Base-by-base conservation (phyloP, 2,329 filamentous ascomycete species). In the Aspergillus tamarii region DNA sequence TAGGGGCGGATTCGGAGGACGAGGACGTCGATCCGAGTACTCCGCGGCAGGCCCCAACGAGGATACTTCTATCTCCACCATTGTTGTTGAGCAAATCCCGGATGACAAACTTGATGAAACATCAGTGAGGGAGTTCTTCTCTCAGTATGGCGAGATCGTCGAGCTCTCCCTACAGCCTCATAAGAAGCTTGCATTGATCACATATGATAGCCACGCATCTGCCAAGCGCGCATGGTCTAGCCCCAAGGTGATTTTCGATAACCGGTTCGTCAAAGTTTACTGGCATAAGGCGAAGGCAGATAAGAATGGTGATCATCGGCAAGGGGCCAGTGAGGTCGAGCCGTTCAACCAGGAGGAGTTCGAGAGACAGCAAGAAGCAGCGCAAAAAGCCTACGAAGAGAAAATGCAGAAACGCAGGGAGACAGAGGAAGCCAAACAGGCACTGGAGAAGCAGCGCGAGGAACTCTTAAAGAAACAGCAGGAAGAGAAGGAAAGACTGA, bases 221-320 rank as follows among this genome's bases (percentile, higher is more conserved):
- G 87, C 87, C 10, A 81, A 80, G 63, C 78, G 78, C 32, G 87
- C 87, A 2, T 88, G 86, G 76, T 80, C 84, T 21, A 88, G 85
- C 64, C 87, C 87, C 0, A 88, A 88, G 72, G 84, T 84, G 59
- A 84, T 89, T 21, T 89, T 89, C 66, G 87, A 88, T 66, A 89
- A 89, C 65, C 80, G 87, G 4, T 89, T 89, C 66, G 87, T 89
- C 58, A 88, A 88, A 67, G 85, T 88, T 1, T 88, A 87, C 69
- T 89, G 87, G 87, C 82, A 85, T 71, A 85, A 84, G 66, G 78
- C 83, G 23, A 75, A 73, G 32, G 64, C 69, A 6, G 77, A 79
- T 19, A 69, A 66, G 21, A 77, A 76, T 56, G 69, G 67, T 19
- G 70, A 70, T 19, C 68, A 69, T 14, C 67, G 73, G 19, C 62